Evolutionary conservation across 2,329 filamentous ascomycete genomes (phyloP), one percentile per base, ranked within the genome.

Genomic region (Apiospora kogelbergensis): DNA sequence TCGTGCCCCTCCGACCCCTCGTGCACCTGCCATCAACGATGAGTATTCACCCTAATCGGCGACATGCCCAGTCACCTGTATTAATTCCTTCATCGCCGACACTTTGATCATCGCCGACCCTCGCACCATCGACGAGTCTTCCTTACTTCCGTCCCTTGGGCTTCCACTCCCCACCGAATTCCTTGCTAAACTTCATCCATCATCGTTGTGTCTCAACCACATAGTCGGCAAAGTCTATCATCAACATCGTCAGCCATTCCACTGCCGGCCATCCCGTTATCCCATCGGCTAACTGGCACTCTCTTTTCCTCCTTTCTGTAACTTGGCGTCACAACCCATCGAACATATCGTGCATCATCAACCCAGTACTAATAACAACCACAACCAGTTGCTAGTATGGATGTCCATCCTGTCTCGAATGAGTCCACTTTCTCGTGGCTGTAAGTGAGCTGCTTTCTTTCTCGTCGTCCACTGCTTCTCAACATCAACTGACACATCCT

Each of bases 341-440:
- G 6, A 2, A 7, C 30, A n/a, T 20, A 60, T 37, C 30, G 9
- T 37, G 17, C 30, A 37, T 37, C 7, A n/a, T n/a, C n/a, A 37
- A 20, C 17, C 13, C 30, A 37, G 53, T 37, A 37, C 53, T 60
- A 7, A 33, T 33, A 17, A 60, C 53, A 60, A 6, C 53, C 10
- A 60, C 20, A 37, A 26, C 26, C 17, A 60, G 53, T 37, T 22
- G 53, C 26, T 60, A 60, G 30, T 10, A 66, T 66, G 65, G 65
- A 66, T 30, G 33, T 26, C n/a, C 65, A 37, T 37, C 42, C 42
- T 41, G 17, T 22, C 15, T 22, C 65, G 15, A 24, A 24, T 37
- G 33, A 22, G 11, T 24, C 65, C 44, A 15, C 24, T 15, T 66
- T 66, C n/a, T 66, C 65, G 30, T 66, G 65, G 65, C 45, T 66